Percentiles rank a stretch among this genome's conserved stretches.
These are phyloP conservation scores for Hypoxylon sp. DNA, from an alignment of 2,329 filamentous ascomycete genomes.

Conservation along the genomic window DNA sequence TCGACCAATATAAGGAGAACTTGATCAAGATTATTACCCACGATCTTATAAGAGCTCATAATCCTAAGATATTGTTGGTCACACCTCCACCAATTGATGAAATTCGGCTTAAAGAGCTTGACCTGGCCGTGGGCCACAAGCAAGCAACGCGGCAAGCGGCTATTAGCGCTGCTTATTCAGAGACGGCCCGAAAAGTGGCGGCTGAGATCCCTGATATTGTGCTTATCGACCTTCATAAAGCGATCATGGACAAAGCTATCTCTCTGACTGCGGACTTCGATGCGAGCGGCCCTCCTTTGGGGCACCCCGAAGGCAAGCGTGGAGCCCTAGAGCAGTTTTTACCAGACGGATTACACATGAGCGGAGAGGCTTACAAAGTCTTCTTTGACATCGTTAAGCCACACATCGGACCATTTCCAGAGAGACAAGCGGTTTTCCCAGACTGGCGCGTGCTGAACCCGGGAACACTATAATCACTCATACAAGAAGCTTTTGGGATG, in stretches of 20 bases:
- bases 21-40: constrained; percentile 80
- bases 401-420: constrained; percentile 62
- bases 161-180: constrained; percentile 70
- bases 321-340: constrained; percentile 67
- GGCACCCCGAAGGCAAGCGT: constrained; percentile 65
- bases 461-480: constrained; percentile 41
- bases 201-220: constrained; percentile 75
- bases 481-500: constrained; percentile 8
- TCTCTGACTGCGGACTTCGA: constrained; percentile 71
- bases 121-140: constrained; percentile 63
- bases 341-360: constrained; percentile 72
- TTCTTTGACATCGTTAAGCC: constrained; percentile 65
- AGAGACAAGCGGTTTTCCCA: constrained; percentile 61
- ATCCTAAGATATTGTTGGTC: constrained; percentile 80
- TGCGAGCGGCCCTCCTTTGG: constrained; percentile 61
- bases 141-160: constrained; percentile 62
- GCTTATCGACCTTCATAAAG: constrained; percentile 84
- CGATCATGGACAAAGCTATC: constrained; percentile 79
- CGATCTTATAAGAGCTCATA: constrained; percentile 76
- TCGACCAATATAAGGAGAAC: constrained; percentile 83
- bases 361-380: constrained; percentile 66
- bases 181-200: constrained; percentile 76
- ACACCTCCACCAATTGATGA: constrained; percentile 89
- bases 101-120: constrained; percentile 70
- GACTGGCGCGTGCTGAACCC: constrained; percentile 60